These are phyloP conservation scores for Suaeda aralocaspica DNA, from an alignment of 148 eudicot genomes.

Conservation along the genomic window DNA sequence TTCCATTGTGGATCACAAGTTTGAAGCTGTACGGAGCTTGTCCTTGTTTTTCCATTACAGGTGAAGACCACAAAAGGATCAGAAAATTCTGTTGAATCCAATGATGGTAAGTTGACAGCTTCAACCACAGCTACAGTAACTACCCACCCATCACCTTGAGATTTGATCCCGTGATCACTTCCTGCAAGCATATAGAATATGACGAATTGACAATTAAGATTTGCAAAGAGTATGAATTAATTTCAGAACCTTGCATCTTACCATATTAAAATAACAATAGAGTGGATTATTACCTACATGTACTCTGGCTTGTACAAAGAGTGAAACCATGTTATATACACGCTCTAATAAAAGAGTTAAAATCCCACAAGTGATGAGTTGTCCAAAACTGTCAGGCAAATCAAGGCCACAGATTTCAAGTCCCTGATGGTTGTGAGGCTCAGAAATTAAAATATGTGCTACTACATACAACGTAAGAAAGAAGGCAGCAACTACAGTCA, in stretches of 20 bases:
- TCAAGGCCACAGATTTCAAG: conserved; percentile 67
- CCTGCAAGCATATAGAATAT: conserved; percentile 32
- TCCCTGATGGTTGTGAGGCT: conserved; percentile 51
- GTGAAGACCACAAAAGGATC: conserved; percentile 87
- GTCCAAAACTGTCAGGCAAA: conserved; percentile 88
- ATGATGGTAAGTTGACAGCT: conserved; percentile 53
- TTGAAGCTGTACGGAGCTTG: conserved; percentile 92
- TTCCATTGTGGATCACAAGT: conserved; percentile 86
- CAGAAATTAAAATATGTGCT: conserved; percentile 58
- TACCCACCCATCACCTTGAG: conserved; percentile 94
- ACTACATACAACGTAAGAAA: conserved; percentile 45
- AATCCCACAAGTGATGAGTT: conserved; percentile 56
- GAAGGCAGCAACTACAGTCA: conserved; percentile 53
- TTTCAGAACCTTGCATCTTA: neutral
- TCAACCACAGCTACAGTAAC: conserved; percentile 79
- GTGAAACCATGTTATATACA: conserved; percentile 60
- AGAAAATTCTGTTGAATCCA: conserved; percentile 43
- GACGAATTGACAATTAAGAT: neutral
- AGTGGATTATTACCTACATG: conserved; percentile 46
- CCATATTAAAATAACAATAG: neutral
- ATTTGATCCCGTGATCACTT: conserved; percentile 79
- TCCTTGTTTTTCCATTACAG: conserved; percentile 82
- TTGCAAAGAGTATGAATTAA: neutral
- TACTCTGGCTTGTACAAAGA: conserved; percentile 73
- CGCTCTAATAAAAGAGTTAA: conserved; percentile 53